These are phyloP conservation scores for Euphorbia pulcherrima DNA, from an alignment of 345 rosid species.

Conservation along the genomic window DNA sequence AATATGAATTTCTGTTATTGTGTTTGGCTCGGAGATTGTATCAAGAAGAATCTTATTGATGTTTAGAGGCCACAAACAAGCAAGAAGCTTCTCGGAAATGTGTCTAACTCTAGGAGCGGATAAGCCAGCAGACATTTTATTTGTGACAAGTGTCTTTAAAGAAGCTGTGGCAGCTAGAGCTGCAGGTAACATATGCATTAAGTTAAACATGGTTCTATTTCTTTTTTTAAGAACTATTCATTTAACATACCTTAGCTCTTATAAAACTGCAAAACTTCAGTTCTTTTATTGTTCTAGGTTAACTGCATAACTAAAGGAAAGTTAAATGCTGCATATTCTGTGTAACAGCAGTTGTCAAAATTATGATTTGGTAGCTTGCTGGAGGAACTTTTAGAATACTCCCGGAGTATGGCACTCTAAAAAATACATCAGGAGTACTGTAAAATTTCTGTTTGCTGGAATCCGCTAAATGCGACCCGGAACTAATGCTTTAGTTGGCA, in stretches of 20 bases:
- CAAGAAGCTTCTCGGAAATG: constrained; percentile 26
- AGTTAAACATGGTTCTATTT: background rate
- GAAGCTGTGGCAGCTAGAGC: constrained; percentile 30
- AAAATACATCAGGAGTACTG: no score
- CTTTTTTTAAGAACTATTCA: background rate
- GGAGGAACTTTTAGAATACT: no score
- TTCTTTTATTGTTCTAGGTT: background rate
- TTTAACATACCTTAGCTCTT: background rate
- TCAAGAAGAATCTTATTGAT: background rate
- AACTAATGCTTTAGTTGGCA: no score
- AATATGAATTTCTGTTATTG: background rate
- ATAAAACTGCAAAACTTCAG: background rate
- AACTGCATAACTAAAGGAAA: background rate
- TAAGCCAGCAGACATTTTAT: constrained; percentile 24
- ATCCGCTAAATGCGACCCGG: no score
- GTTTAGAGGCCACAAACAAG: constrained; percentile 24
- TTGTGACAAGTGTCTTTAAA: constrained; percentile 23
- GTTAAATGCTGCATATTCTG: background rate
- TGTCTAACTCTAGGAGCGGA: constrained; percentile 26
- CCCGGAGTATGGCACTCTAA: no score
- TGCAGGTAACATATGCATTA: constrained; percentile 23
- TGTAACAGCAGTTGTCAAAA: background rate
- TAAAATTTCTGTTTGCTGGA: no score
- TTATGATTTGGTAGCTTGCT: background rate
- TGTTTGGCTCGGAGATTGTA: background rate